Evolutionary conservation across 2,329 filamentous ascomycete genomes (phyloP).

Genomic region (Elsinoe arachidis): DNA sequence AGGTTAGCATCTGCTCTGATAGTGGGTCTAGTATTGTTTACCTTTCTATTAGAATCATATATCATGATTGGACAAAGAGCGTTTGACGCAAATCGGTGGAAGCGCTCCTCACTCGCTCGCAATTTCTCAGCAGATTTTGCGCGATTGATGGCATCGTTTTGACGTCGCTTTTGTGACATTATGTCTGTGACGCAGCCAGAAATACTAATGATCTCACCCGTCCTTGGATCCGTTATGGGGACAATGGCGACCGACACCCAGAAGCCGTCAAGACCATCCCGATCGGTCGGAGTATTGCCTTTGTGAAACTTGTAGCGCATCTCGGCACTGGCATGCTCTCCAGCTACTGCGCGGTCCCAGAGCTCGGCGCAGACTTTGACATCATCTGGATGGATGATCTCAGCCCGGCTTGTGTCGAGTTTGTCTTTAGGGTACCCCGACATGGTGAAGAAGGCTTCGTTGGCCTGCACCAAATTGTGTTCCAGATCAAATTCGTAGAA

Average conservation of each 20-base stretch:
- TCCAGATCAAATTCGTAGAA: conserved; percentile 15
- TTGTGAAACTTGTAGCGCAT: conserved; percentile 17
- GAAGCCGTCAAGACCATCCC: conserved; percentile 15
- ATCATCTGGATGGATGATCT: conserved; percentile 7
- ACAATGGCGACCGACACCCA: conserved; percentile 21
- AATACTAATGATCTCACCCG: conserved; percentile 18
- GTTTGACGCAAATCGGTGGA: conserved; percentile 25
- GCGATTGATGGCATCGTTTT: conserved; percentile 33
- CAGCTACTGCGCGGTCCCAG: not conserved
- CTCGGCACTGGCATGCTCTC: conserved; percentile 14
- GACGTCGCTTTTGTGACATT: conserved; percentile 19
- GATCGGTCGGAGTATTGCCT: not conserved
- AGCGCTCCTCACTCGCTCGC: conserved; percentile 31
- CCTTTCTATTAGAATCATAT: conserved; percentile 15
- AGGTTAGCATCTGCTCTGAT: not conserved
- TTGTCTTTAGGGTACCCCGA: not conserved
- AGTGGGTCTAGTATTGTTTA: not conserved
- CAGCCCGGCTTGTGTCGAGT: not conserved
- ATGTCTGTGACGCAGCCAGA: conserved; percentile 23
- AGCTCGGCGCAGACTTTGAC: not conserved
- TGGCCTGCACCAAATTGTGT: conserved; percentile 12
- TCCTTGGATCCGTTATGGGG: conserved; percentile 15
- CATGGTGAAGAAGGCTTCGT: conserved; percentile 14
- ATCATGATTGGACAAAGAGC: conserved; percentile 28
- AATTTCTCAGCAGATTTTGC: conserved; percentile 31